Base-by-base conservation (phyloP, 1,139 yeast genomes). In the Tardiomyces digboiensis region DNA sequence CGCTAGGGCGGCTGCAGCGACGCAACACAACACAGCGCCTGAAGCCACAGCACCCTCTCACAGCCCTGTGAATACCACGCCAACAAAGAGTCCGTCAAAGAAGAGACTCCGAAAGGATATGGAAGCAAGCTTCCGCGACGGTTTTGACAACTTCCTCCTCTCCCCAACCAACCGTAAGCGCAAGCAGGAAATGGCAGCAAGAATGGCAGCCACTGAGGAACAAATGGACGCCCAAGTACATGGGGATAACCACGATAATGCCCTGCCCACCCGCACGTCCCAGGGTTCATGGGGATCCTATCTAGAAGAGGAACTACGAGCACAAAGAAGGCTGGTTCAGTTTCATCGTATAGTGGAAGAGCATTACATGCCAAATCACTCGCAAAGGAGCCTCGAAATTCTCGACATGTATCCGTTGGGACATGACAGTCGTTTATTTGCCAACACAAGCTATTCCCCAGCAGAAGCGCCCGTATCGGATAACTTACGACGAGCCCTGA, bases 301-400 rank as follows among this genome's bases (percentile, higher is more conserved):
- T 18, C 14, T 37, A 12, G 40, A 29, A 21, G 26, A 26, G 12
- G 14, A 16, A 18, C 21, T 12, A 22, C 16, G 40, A 53, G 59
- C 21, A 56, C 56, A 40, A 51, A 10, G 45, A 46, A 66, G 68
- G 44, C 51, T 59, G 36, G 33, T 26, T 16, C 8, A 26, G 8
- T 26, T 26, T 8, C 33, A 26, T 8, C 53, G 64, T 42, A 53
- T 80, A 42, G 60, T 76, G 38, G 81, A 76, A 52, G 58, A 64
- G 21, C 59, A 76, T 36, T n/a, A 13, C 16, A 26, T 26, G 33
- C 33, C 33, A 16, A 26, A 26, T 26, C 14, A 26, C 33, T 26
- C 33, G 33, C 33, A 8, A 4, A 4, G 33, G 8, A 26, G 33
- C 14, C 33, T 26, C 5, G 33, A 26, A 16, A 16, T 26, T n/a